Percentiles rank a stretch among this genome's conserved stretches.
These are phyloP conservation scores for Lentinula lateritia DNA, from an alignment of 768 basidiomycete species.

Conservation along the genomic window DNA sequence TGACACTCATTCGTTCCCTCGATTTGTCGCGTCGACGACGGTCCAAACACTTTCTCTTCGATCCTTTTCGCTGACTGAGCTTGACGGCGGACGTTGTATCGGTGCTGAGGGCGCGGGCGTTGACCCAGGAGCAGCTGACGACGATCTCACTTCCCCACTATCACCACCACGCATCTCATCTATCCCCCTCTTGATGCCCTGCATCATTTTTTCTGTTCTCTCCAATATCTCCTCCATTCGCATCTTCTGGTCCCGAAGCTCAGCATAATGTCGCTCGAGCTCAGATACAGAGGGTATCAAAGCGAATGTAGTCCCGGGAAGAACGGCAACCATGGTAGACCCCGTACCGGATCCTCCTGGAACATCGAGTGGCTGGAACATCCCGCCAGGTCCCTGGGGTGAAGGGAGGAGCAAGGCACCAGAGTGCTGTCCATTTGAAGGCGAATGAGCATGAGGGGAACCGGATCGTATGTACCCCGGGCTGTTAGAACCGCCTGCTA, in stretches of 20 bases:
- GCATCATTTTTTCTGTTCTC: slow-evolving; percentile 70
- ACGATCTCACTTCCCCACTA: not conserved
- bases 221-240: slow-evolving; percentile 71
- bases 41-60: slow-evolving; percentile 5
- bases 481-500: slow-evolving; percentile 25
- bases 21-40: not conserved
- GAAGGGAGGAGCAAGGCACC: slow-evolving; percentile 32
- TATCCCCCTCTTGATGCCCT: slow-evolving; percentile 63
- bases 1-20: not conserved
- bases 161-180: slow-evolving; percentile 60
- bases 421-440: slow-evolving; percentile 30
- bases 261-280: slow-evolving; percentile 65
- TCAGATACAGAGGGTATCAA: slow-evolving; percentile 43
- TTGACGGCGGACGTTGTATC: slow-evolving; percentile 1
- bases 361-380: slow-evolving; percentile 3
- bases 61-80: slow-evolving; percentile 1
- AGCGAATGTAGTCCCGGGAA: slow-evolving; percentile 26
- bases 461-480: slow-evolving; percentile 61
- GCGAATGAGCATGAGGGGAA: slow-evolving; percentile 66
- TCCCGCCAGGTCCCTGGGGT: slow-evolving; percentile 24
- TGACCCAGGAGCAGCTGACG: not conserved
- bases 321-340: slow-evolving; percentile 12
- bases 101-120: not conserved
- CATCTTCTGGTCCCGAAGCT: slow-evolving; percentile 57
- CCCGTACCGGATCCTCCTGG: not conserved